Base-by-base conservation (phyloP, 2,329 filamentous ascomycete species). In the Dothideomycetidae sp. region DNA sequence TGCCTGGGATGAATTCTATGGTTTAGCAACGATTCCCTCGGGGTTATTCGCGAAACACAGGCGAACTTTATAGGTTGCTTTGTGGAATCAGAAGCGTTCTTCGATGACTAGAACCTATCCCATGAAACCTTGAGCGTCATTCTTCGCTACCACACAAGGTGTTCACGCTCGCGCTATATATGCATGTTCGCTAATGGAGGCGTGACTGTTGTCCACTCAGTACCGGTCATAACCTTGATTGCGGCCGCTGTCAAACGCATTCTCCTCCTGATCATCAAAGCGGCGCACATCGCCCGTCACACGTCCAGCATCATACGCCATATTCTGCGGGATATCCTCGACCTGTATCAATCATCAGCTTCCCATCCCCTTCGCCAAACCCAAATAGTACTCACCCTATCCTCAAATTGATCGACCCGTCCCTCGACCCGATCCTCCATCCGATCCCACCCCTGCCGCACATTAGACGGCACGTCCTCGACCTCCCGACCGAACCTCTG, bases 401-500 rank as follows among this genome's bases (percentile, higher is more conserved):
- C 51, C 37, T 54, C 49, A 3, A 61, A 62, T 37, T 55, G 50
- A 45, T 67, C 62, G 46, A 64, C 66, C 10, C 60, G 53, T 50
- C 61, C 45, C 28, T 58, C 59, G 12, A 66, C 45, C 10, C 50
- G 41, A 13, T 59, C 44, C 18, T 56, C 53, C 37, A 56, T 54
- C 10, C 50, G 42, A 39, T 55, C 54, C 29, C 54, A 50, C 23
- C 50, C 44, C n/a, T 50, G 42, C 44, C 53, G 52, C 2, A 56
- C 45, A 34, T 51, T 50, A 33, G 50, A 39, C 12, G 53, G 53
- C 13, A 38, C 18, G 42, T 55, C 40, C 19, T 55, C 54, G 4
- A 63, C 48, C 31, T 60, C 48, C 41, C 64, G 59, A 1, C 53
- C 61, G 41, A 61, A 64, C 21, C 53, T 41, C 48, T 66, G 61